These are phyloP conservation scores for Marasmius tenuissimus DNA, from an alignment of 1,284 basidiomycete genomes.

Conservation along the genomic window DNA sequence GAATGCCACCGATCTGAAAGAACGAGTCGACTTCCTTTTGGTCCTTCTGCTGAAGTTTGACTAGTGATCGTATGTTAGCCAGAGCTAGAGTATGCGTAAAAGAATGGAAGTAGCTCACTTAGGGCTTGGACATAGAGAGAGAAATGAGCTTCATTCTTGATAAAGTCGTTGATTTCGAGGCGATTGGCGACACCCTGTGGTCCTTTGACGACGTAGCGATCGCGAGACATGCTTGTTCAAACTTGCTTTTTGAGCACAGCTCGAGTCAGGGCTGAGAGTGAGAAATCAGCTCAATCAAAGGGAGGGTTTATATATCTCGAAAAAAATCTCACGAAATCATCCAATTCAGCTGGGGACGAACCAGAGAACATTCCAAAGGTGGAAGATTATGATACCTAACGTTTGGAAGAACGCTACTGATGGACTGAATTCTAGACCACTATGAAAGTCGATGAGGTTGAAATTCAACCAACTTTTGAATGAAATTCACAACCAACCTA, in stretches of 20 bases:
- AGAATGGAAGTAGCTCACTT: conserved; percentile 24
- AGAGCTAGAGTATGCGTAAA: not conserved
- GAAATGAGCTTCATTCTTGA: conserved; percentile 42
- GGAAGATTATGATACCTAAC: too few species aligned
- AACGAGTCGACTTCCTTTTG: conserved; percentile 36
- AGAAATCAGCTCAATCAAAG: too few species aligned
- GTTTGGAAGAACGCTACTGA: too few species aligned
- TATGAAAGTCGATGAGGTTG: too few species aligned
- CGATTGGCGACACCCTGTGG: conserved; percentile 27
- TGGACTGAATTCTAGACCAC: too few species aligned
- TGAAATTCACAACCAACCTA: too few species aligned
- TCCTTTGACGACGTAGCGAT: not conserved
- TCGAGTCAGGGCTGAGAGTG: too few species aligned
- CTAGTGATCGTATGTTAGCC: conserved; percentile 30
- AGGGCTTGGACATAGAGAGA: conserved; percentile 50
- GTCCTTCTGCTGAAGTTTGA: conserved; percentile 20
- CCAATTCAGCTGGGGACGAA: too few species aligned
- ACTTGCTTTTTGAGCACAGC: not conserved
- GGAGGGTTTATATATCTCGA: too few species aligned
- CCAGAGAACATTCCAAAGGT: too few species aligned
- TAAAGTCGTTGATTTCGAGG: conserved; percentile 44
- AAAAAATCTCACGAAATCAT: too few species aligned
- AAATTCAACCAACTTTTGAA: too few species aligned
- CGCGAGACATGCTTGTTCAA: not conserved
- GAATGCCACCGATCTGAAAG: conserved; percentile 50